These are phyloP conservation scores for Mediolabrus comicus DNA, from an alignment of 108 stramenopile species.

Conservation along the genomic window DNA sequence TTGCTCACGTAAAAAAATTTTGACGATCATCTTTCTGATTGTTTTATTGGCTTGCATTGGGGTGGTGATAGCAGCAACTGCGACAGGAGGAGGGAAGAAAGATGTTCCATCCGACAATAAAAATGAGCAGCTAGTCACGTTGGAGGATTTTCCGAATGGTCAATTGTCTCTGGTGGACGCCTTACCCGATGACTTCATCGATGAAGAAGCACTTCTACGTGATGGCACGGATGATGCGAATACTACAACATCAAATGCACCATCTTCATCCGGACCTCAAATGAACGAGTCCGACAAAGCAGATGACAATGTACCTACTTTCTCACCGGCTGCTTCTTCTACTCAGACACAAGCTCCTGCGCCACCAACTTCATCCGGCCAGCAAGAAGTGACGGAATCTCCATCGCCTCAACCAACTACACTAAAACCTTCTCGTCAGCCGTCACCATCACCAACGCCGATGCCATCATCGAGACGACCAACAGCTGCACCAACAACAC, in stretches of 20 bases:
- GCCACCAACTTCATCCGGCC: neutral
- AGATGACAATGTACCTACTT: neutral
- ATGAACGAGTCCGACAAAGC: neutral
- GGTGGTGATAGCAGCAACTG: neutral
- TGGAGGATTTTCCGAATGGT: neutral
- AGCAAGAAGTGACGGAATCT: neutral
- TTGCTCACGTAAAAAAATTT: neutral
- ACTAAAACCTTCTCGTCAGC: neutral
- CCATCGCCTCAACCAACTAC: neutral
- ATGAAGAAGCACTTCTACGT: neutral
- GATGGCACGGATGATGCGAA: neutral
- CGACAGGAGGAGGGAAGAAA: neutral
- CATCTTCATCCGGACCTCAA: neutral
- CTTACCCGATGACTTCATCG: neutral
- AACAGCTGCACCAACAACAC: neutral
- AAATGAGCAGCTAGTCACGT: neutral
- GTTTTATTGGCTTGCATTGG: neutral
- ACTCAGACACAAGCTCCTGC: neutral
- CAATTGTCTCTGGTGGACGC: neutral
- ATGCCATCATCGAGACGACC: neutral
- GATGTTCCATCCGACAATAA: neutral
- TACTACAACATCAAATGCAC: neutral
- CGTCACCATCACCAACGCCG: neutral
- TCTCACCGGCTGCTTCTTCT: neutral
- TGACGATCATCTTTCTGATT: neutral